Percentiles rank a stretch among this genome's conserved stretches.
These are phyloP conservation scores for Platanus orientalis DNA, from an alignment of 164 flowering plant species.

Conservation along the genomic window DNA sequence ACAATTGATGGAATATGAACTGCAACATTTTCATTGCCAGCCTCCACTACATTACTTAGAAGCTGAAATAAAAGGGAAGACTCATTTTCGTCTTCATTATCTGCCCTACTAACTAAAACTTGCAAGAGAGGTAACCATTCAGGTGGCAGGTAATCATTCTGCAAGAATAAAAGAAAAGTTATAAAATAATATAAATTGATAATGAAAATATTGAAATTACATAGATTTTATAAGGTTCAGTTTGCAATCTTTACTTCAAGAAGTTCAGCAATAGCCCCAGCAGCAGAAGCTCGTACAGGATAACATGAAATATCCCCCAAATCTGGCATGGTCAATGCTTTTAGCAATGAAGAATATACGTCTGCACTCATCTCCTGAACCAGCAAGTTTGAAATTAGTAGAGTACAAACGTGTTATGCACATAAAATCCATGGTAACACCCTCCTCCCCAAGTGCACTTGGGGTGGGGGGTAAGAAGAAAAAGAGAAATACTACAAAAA, in stretches of 20 bases:
- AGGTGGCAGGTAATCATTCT: conserved; percentile 78
- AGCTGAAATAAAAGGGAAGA: conserved; percentile 50
- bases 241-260: conserved; percentile 46
- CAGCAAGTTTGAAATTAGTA: conserved; percentile 7
- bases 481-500: background rate
- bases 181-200: conserved; percentile 4
- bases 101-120: conserved; percentile 41
- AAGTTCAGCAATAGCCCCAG: conserved; percentile 65
- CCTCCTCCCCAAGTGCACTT: background rate
- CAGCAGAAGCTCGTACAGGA: conserved; percentile 78
- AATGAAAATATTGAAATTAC: background rate
- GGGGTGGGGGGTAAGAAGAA: background rate
- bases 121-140: conserved; percentile 79
- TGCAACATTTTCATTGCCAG: conserved; percentile 51
- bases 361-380: conserved; percentile 66
- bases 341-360: conserved; percentile 56
- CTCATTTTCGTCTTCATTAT: conserved; percentile 48
- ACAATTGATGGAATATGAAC: conserved; percentile 52
- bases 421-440: background rate
- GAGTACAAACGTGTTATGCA: background rate
- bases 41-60: conserved; percentile 55
- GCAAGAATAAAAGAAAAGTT: conserved; percentile 8
- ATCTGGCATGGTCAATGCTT: conserved; percentile 56
- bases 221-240: background rate
- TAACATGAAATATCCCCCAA: conserved; percentile 44